Conservation (phyloP, 495 filamentous ascomycete genomes). For the Barbatosphaeria neglecta region DNA sequence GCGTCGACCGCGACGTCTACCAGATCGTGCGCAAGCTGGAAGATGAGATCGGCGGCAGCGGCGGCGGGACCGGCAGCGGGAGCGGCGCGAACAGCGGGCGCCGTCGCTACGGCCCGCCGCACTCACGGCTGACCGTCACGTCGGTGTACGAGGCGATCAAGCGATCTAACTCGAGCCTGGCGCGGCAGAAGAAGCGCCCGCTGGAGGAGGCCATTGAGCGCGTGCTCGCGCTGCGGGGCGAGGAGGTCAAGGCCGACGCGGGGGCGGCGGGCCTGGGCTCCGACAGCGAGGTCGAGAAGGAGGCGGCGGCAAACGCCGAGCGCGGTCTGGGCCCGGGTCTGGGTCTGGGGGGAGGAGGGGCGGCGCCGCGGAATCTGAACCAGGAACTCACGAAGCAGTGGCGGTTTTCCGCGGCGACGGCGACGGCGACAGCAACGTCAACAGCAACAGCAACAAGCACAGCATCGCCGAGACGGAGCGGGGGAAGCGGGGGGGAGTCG, state of each 20-base stretch:
- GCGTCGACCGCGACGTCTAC: constrained; percentile 3
- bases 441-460: not conserved
- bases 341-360: constrained; percentile 11
- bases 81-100: not conserved
- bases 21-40: constrained; percentile 3
- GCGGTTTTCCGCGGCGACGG: constrained; percentile 34
- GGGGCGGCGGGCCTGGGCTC: constrained; percentile 36
- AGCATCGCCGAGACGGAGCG: no score
- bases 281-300: constrained; percentile 55
- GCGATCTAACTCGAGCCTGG: constrained; percentile 72
- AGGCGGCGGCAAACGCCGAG: constrained; percentile 36
- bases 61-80: not conserved
- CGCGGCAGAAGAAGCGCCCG: constrained; percentile 63
- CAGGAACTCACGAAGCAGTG: constrained; percentile 44
- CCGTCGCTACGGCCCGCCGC: constrained; percentile 4
- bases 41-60: not conserved
- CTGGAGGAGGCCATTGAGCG: constrained; percentile 81
- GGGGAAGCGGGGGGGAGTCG: constrained; percentile 9
- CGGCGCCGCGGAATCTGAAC: constrained; percentile 11
- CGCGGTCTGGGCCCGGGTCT: no score
- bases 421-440: not conserved
- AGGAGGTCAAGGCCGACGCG: constrained; percentile 48
- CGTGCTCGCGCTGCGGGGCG: constrained; percentile 61
- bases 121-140: constrained; percentile 50
- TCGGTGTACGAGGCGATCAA: constrained; percentile 67